Base-by-base conservation (phyloP, 352 stramenopile genomes). In the Pilasporangium apinafurcum region DNA sequence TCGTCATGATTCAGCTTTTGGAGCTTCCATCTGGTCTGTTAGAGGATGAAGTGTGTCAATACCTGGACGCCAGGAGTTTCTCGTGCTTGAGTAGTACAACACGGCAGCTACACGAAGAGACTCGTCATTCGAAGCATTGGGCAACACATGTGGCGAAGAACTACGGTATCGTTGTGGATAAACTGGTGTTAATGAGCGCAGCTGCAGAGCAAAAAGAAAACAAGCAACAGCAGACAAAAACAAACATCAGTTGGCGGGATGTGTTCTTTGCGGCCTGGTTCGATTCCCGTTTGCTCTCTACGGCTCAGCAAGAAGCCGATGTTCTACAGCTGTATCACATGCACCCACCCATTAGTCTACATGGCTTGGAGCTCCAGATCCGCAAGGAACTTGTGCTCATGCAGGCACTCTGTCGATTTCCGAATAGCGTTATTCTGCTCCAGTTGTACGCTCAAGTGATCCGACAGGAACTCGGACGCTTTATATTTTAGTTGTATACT, bases 341-440 rank as follows among this genome's bases (percentile, higher is more conserved):
- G 20, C 49, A 57, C 26, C 49, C 55, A 28, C 32, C 8, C 4
- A 39, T 59, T 16, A n/a, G 65, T 46, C 62, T 80, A 27, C 62
- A 53, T 22, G 27, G 41, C 20, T 37, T 16, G 33, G 65, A 84
- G 59, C 8, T 25, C 42, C 52, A 60, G 36, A 65, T 85, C 22
- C 62, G 68, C 20, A 51, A 72, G 13, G 74, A 87, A 45, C 59
- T 87, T 20, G 40, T 82, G 41, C 75, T 87, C 44, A 85, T 84
- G 56, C 56, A 76, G 38, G 74, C 58, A 8, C 38, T 87, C 22
- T 62, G 52, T 6, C 57, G 57, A 8, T 76, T 85, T 33, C 75
- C 75, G 22, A 54, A 50, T 8, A 83, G 64, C 47, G 25, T 48
- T 12, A 41, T 56, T 38, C 56, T 83, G n/a, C 54, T 86, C 29